Base-by-base conservation (phyloP, 164 flowering plant species). In the Paratinospora sagittata region DNA sequence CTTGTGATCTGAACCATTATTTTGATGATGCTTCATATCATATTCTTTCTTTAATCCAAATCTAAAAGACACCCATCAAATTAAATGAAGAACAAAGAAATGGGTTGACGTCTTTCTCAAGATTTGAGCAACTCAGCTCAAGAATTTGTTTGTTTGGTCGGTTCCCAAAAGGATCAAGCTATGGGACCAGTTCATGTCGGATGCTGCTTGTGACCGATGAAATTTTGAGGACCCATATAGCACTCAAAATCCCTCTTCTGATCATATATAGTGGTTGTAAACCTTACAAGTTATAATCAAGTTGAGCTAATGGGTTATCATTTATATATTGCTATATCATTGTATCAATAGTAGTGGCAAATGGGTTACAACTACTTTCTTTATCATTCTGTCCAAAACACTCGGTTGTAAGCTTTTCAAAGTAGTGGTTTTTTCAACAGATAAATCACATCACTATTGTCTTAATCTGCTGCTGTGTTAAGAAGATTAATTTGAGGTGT, bases 101-200 rank as follows among this genome's bases (percentile, higher is more conserved):
- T 55, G 24, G 61, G 8, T 52, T 55, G 61, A 55, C 61, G 61
- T 55, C 61, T 55, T 21, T 55, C 61, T 55, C 61, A 55, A 55
- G 24, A 19, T 55, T 55, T n/a, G 61, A 55, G 61, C 61, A 17
- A 55, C 61, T 21, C 61, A 17, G 26, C 61, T 55, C 61, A 17
- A 55, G 26, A 55, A 55, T 55, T 55, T 55, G 61, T 52, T 16
- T 52, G n/a, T n/a, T n/a, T n/a, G 26, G 61, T 55, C 61, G 17
- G 61, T 55, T 21, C 61, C 61, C 23, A 55, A 55, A 55, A 55
- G 61, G 61, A 55, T 55, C 61, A 10, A 5, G 24, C 11, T 8
- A 55, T 55, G 61, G 61, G 61, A 55, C 61, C 61, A 17, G 26
- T 21, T 21, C n/a, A 17, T 55, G 61, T 55, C 61, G 61, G 61